Evolutionary conservation across 306 rosid species (phyloP).

Genomic region (Quercus bicolor): DNA sequence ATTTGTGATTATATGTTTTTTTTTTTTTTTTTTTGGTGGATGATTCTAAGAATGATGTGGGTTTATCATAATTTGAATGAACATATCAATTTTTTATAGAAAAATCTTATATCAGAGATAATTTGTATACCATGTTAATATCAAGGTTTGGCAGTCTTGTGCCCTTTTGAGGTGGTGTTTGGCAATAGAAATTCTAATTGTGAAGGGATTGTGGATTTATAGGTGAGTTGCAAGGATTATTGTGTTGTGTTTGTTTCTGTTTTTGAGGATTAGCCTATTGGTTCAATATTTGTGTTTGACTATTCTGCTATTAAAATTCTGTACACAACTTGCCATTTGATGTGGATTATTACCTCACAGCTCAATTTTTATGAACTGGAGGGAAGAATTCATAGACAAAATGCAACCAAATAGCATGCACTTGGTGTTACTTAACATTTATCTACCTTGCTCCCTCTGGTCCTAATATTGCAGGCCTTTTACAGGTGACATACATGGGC

Average conservation of each 20-base stretch:
- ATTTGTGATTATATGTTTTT: neutral
- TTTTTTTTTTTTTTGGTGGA: neutral
- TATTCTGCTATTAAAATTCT: neutral
- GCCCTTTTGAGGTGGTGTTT: neutral
- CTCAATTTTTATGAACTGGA: neutral
- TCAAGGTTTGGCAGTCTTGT: neutral
- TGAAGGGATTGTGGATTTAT: neutral
- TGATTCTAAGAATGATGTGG: neutral
- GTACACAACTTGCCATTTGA: neutral
- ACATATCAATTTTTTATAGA: neutral
- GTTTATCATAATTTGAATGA: neutral
- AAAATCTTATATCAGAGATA: neutral
- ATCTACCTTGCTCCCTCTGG: slow-evolving; percentile 7
- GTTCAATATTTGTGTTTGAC: neutral
- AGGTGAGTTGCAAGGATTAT: neutral
- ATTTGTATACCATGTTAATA: neutral
- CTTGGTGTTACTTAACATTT: slow-evolving; percentile 5
- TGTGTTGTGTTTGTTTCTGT: neutral
- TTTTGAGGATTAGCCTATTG: neutral
- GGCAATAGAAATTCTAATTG: neutral
- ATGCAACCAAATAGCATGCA: neutral
- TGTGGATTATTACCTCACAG: neutral
- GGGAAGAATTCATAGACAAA: neutral
- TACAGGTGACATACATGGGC: slow-evolving; percentile 92
- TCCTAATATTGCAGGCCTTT: slow-evolving; percentile 27